Percentiles rank a stretch among this genome's conserved stretches.
These are phyloP conservation scores for Myriosclerotinia duriaeana DNA, from an alignment of 2,329 filamentous ascomycete genomes.

Conservation along the genomic window DNA sequence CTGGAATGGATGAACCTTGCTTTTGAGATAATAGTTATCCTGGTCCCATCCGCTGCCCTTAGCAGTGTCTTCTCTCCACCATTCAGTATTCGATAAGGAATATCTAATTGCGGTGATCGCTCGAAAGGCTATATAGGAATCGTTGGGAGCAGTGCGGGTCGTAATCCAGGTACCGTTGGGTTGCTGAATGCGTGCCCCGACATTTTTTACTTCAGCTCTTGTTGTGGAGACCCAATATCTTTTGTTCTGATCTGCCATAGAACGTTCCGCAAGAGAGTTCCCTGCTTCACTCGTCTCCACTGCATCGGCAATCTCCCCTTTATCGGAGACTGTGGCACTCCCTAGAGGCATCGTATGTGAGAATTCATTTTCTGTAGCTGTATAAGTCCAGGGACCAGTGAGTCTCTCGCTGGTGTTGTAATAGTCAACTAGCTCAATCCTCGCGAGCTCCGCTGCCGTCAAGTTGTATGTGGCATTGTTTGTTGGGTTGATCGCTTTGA, in stretches of 20 bases:
- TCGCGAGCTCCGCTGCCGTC: neutral
- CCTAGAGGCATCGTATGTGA: conserved; percentile 12
- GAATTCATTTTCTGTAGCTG: conserved; percentile 5
- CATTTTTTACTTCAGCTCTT: neutral
- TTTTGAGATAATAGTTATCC: conserved; percentile 16
- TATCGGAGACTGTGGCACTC: neutral
- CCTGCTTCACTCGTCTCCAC: no score
- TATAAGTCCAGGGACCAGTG: neutral
- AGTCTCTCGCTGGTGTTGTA: conserved; percentile 4
- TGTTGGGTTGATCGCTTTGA: conserved; percentile 14
- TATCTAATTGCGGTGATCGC: neutral
- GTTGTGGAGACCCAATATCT: conserved; percentile 19
- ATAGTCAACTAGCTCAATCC: conserved; percentile 12
- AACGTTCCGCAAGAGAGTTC: neutral
- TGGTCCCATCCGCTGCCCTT: neutral
- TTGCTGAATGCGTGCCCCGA: conserved; percentile 8
- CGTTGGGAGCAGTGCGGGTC: neutral
- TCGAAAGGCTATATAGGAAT: conserved; percentile 1
- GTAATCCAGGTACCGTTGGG: neutral
- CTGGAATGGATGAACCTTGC: conserved; percentile 8
- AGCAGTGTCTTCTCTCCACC: conserved; percentile 2
- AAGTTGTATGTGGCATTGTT: neutral
- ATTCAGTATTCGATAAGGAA: neutral
- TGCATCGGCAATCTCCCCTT: neutral
- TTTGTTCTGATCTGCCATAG: neutral